A percentile compares a stretch with the other conserved stretches of the same genome.
Conservation (phyloP, 495 filamentous ascomycete genomes). For the Lasiosphaeria hispida region DNA sequence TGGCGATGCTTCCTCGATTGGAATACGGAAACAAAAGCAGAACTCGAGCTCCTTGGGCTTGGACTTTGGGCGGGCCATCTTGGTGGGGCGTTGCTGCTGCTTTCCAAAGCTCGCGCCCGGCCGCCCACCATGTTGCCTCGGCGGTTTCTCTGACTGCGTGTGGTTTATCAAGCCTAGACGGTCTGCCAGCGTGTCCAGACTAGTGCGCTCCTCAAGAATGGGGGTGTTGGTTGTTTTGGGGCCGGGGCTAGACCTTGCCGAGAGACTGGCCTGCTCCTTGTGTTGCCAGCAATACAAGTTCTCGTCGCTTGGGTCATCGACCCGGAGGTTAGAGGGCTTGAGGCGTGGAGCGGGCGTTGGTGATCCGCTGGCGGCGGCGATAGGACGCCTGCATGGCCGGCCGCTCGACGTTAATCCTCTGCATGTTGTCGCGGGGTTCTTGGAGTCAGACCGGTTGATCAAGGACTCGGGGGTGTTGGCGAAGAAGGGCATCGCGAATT, state of each 20-base stretch:
- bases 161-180: constrained; percentile 63
- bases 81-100: constrained; percentile 23
- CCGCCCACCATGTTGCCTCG: constrained; percentile 14
- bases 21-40: constrained; percentile 48
- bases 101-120: constrained; percentile 11
- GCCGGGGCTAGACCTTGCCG: constrained; percentile 42
- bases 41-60: constrained; percentile 31
- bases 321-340: constrained; percentile 44
- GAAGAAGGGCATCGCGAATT: constrained; percentile 67
- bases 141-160: constrained; percentile 30
- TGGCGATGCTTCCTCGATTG: constrained; percentile 35
- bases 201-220: constrained; percentile 59
- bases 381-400: constrained; percentile 69
- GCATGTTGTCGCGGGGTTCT: constrained; percentile 82
- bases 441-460: constrained; percentile 74
- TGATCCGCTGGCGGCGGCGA: constrained; percentile 45
- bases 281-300: constrained; percentile 86
- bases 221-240: constrained; percentile 30
- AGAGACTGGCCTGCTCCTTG: constrained; percentile 71
- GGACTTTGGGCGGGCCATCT: constrained; percentile 30
- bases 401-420: constrained; percentile 77
- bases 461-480: constrained; percentile 81
- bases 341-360: constrained; percentile 33
- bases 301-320: constrained; percentile 44
- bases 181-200: constrained; percentile 79